phyloP scores from a whole-genome alignment of 257 asterid genomes.

The Eustoma russellianum region DNA sequence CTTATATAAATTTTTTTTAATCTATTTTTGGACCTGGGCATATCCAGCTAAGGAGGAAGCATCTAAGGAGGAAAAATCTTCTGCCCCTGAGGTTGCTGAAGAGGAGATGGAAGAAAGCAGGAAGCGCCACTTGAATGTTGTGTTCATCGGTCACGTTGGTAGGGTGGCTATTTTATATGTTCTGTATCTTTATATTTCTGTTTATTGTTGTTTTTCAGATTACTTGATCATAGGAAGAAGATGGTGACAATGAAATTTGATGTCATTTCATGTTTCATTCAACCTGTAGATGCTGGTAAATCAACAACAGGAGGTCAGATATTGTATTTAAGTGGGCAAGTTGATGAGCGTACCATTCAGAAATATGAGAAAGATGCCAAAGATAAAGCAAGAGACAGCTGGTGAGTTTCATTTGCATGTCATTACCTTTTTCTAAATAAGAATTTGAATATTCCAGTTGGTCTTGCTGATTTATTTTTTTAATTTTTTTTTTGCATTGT shows the following conservation, averaged over 20 bases:
- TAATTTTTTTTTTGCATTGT: no score
- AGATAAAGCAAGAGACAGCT: conserved; percentile 93
- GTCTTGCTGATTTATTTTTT: no score
- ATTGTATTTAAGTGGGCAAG: conserved; percentile 88
- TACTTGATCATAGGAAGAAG: no score
- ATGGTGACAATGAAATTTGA: background rate
- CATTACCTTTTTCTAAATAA: background rate
- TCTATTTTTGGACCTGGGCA: conserved; percentile 6
- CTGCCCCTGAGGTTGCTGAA: conserved; percentile 36
- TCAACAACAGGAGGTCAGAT: conserved; percentile 96
- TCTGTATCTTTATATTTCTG: background rate
- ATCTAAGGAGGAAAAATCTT: conserved; percentile 13
- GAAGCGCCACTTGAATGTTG: conserved; percentile 92
- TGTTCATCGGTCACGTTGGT: conserved; percentile 98
- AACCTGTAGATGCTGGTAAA: conserved; percentile 86
- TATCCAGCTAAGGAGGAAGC: conserved; percentile 6
- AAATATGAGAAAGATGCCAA: conserved; percentile 98
- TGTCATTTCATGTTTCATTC: conserved; percentile 6
- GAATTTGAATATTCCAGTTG: no score
- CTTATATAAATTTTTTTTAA: background rate
- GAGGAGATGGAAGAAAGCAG: conserved; percentile 33
- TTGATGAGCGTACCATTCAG: conserved; percentile 93
- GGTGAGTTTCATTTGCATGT: conserved; percentile 46
- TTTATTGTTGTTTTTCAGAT: no score
- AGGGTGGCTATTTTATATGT: conserved; percentile 10